Percentiles rank a stretch among this genome's conserved stretches.
These are phyloP conservation scores for Coemansia sp. DNA, from an alignment of 192 early-diverging fungal genomes.

Conservation along the genomic window DNA sequence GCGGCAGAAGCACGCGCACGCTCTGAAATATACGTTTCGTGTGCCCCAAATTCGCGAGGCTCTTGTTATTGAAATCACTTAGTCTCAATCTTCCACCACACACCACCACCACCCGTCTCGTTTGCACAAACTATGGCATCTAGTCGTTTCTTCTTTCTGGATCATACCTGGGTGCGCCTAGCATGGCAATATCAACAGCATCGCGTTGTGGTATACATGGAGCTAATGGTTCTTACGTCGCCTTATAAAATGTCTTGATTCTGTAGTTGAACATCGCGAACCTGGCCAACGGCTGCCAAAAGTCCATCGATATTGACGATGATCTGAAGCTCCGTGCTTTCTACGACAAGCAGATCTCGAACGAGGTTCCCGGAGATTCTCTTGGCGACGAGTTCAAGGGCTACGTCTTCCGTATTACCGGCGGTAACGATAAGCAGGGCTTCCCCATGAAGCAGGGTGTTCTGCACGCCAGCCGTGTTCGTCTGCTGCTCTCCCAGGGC, in stretches of 20 bases:
- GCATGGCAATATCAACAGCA: neutral
- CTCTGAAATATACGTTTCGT: too few species aligned
- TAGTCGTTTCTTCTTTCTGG: too few species aligned
- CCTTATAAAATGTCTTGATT: conserved; percentile 1
- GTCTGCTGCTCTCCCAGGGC: conserved; percentile 84
- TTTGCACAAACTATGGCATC: too few species aligned
- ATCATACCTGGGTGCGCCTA: too few species aligned
- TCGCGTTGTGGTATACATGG: neutral
- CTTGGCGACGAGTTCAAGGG: conserved; percentile 99
- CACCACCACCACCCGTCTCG: too few species aligned
- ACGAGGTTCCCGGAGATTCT: conserved; percentile 93
- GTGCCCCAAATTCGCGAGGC: too few species aligned
- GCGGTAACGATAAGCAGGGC: conserved; percentile 99
- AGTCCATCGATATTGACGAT: conserved; percentile 97
- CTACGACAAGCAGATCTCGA: conserved; percentile 97
- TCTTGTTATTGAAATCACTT: too few species aligned
- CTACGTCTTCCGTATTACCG: conserved; percentile 98
- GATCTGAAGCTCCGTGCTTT: conserved; percentile 93
- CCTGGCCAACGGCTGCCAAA: conserved; percentile 97
- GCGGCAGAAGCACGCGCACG: too few species aligned
- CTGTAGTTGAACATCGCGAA: conserved; percentile 97
- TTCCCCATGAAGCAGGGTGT: conserved; percentile 99
- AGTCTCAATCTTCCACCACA: too few species aligned
- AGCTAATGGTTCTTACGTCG: neutral
- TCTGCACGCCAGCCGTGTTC: conserved; percentile 71